phyloP scores from a whole-genome alignment of 768 basidiomycete species.

The Kwoniella botswanensis region DNA sequence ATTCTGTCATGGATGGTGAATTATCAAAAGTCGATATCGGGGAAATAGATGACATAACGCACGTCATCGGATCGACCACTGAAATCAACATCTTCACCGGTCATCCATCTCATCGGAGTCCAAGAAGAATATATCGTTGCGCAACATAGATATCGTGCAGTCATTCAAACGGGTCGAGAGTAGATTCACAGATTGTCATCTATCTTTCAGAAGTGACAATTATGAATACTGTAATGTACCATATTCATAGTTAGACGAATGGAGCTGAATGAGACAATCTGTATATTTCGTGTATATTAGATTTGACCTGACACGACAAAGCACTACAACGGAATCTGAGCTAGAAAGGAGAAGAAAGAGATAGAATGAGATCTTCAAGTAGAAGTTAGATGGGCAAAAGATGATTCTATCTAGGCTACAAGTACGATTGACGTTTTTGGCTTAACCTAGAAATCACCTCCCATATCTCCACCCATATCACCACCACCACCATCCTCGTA shows the following conservation, averaged over 20 bases:
- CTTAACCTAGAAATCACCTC: conserved; percentile 30
- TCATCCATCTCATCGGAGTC: neutral
- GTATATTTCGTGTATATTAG: neutral
- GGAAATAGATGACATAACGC: neutral
- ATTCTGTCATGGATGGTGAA: too few species aligned
- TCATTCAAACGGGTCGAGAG: too few species aligned
- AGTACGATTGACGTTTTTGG: too few species aligned
- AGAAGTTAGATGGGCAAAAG: too few species aligned
- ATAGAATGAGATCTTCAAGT: neutral
- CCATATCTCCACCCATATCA: conserved; percentile 33
- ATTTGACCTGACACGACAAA: neutral
- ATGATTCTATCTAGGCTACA: too few species aligned
- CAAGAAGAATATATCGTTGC: too few species aligned
- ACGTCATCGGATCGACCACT: conserved; percentile 1
- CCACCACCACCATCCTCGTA: conserved; percentile 45
- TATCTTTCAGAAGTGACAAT: too few species aligned
- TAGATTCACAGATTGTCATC: too few species aligned
- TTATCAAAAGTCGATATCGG: neutral
- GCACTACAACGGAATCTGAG: neutral
- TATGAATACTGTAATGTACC: too few species aligned
- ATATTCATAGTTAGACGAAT: neutral
- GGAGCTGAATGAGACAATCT: neutral
- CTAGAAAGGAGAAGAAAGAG: neutral
- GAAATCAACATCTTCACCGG: neutral
- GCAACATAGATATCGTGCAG: too few species aligned